A percentile compares a stretch with the other conserved stretches of the same genome.
These are phyloP conservation scores for Solanum virginianum DNA, from an alignment of 257 asterid species.

Conservation along the genomic window DNA sequence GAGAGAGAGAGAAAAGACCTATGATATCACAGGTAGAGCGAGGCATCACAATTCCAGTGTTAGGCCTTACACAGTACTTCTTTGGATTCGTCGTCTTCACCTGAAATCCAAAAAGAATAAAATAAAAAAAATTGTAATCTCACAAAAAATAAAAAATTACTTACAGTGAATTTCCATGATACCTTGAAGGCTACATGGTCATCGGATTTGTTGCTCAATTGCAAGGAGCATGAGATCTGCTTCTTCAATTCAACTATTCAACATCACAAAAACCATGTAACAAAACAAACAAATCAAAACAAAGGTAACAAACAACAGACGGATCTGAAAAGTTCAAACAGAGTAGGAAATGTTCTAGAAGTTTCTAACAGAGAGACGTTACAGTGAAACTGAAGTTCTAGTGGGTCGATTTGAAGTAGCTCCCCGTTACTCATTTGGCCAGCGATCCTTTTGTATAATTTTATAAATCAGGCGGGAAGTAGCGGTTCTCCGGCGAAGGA, in stretches of 20 bases:
- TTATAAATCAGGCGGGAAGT: not conserved
- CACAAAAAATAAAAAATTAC: not conserved
- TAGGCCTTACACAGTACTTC: conserved; percentile 96
- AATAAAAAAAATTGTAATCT: not conserved
- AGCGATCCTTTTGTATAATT: not conserved
- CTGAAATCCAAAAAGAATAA: conserved; percentile 16
- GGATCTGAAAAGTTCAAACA: conserved; percentile 16
- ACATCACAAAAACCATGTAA: not conserved
- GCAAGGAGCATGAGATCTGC: conserved; percentile 65
- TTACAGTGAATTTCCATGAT: not conserved
- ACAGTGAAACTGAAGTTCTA: conserved; percentile 45
- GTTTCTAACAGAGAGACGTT: not conserved
- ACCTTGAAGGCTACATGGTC: conserved; percentile 76
- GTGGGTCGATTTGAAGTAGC: conserved; percentile 12
- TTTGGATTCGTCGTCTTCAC: conserved; percentile 98
- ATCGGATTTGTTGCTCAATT: conserved; percentile 49
- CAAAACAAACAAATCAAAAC: not conserved
- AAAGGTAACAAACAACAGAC: not conserved
- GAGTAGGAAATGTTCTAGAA: conserved; percentile 6
- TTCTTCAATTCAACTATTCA: conserved; percentile 72
- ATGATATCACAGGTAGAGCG: conserved; percentile 61
- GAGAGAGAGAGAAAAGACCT: conserved; percentile 29
- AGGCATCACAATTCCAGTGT: conserved; percentile 88
- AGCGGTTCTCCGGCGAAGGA: conserved; percentile 4
- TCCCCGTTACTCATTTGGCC: conserved; percentile 10